phyloP scores from a whole-genome alignment of 371 early-diverging fungal genomes.

The Mucor mucedo region DNA sequence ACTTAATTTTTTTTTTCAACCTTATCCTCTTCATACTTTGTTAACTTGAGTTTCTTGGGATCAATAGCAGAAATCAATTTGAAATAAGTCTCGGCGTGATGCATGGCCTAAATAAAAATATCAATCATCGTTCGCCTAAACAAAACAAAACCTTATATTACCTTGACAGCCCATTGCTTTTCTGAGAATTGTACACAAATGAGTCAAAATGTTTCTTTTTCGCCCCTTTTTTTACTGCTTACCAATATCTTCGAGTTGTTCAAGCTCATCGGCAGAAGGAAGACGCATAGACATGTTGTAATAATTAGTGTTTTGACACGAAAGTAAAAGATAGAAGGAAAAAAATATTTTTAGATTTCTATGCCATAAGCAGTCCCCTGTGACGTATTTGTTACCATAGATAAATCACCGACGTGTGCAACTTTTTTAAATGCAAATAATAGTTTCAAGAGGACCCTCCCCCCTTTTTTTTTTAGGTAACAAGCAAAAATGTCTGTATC shows the following conservation, averaged over 20 bases:
- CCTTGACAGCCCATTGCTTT: constrained; percentile 94
- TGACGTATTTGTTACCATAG: constrained; percentile 7
- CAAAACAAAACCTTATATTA: constrained; percentile 11
- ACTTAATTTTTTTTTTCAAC: not conserved
- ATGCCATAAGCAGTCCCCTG: constrained; percentile 11
- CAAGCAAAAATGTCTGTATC: not conserved
- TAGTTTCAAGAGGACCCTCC: not conserved
- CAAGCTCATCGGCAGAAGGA: constrained; percentile 79
- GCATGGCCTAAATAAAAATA: constrained; percentile 65
- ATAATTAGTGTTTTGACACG: not conserved
- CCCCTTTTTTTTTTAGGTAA: constrained; percentile 2
- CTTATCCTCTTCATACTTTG: constrained; percentile 55
- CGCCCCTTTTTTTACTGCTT: constrained; percentile 4
- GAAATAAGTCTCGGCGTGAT: constrained; percentile 93
- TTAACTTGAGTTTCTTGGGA: constrained; percentile 75
- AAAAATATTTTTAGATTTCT: constrained; percentile 9
- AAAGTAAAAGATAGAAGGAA: constrained; percentile 1
- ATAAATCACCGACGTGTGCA: not conserved
- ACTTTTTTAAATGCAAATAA: too few relatives aligned
- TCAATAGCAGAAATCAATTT: constrained; percentile 75
- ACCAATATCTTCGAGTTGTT: constrained; percentile 83
- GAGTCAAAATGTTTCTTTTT: not conserved
- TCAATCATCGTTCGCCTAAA: not conserved
- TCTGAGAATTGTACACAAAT: constrained; percentile 43
- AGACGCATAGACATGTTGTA: constrained; percentile 57